phyloP scores from a whole-genome alignment of 768 basidiomycete species.

The Astraeus odoratus region DNA sequence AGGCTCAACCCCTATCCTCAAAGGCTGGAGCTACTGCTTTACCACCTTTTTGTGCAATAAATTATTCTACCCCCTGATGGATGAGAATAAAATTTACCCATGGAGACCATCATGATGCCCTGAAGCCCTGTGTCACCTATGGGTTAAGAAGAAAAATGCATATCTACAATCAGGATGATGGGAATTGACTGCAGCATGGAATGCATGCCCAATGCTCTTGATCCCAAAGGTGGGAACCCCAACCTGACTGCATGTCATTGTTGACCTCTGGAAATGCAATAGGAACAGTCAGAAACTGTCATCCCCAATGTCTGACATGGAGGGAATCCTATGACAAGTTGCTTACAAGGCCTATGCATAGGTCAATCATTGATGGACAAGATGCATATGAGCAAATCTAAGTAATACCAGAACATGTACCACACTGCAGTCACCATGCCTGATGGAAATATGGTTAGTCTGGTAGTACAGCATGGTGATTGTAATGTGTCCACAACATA shows the following conservation, averaged over 20 bases:
- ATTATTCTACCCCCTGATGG: slow-evolving; percentile 23
- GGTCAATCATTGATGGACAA: slow-evolving; percentile 8
- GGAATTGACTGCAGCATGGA: slow-evolving; percentile 18
- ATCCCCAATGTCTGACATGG: slow-evolving; percentile 25
- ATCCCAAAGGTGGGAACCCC: no score
- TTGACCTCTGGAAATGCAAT: slow-evolving; percentile 26
- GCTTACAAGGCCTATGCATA: slow-evolving; percentile 12
- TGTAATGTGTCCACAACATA: slow-evolving; percentile 31
- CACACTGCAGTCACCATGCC: slow-evolving; percentile 21
- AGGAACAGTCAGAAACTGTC: slow-evolving; percentile 22
- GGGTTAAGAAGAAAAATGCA: slow-evolving; percentile 10
- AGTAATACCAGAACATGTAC: slow-evolving; percentile 23
- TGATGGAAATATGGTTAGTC: slow-evolving; percentile 27
- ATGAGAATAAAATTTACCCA: slow-evolving; percentile 16
- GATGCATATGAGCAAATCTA: slow-evolving; percentile 15
- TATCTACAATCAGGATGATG: slow-evolving; percentile 27
- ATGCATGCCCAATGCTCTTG: slow-evolving; percentile 24
- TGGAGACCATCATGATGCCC: slow-evolving; percentile 21
- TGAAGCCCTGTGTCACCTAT: slow-evolving; percentile 9
- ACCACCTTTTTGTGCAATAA: slow-evolving; percentile 16
- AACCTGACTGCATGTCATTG: slow-evolving; percentile 11
- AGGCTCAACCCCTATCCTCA: no score
- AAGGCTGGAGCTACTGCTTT: no score
- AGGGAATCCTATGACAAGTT: no score
- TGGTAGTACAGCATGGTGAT: slow-evolving; percentile 25